phyloP scores from a whole-genome alignment of 2,329 filamentous ascomycete genomes.

The Talaromyces sp. region DNA sequence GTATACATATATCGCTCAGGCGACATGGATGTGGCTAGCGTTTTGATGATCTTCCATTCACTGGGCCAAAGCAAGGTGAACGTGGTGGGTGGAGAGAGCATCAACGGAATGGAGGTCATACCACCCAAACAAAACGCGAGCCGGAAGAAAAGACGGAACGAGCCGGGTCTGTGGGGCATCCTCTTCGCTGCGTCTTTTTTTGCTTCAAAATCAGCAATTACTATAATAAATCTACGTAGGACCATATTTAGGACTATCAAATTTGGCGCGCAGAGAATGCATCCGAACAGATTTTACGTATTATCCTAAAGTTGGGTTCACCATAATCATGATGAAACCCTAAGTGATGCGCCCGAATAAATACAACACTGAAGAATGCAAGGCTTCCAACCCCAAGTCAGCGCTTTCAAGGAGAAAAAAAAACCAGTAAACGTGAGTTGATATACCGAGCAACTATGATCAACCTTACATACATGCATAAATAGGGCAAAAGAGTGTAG shows the following conservation, averaged over 20 bases:
- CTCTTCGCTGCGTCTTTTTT: background rate
- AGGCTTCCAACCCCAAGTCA: no score
- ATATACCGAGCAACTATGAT: background rate
- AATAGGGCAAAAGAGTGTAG: background rate
- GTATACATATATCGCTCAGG: background rate
- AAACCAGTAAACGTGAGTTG: no score
- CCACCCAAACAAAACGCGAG: background rate
- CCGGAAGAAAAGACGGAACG: background rate
- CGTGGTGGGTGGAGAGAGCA: background rate
- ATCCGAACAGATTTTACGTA: background rate
- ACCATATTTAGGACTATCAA: background rate
- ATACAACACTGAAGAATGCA: background rate
- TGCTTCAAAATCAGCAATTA: background rate
- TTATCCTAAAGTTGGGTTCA: background rate
- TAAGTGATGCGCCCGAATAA: background rate
- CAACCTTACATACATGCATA: background rate
- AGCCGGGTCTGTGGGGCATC: slow-evolving; percentile 1
- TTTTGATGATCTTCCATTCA: background rate
- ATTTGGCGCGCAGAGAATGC: background rate
- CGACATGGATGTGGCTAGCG: background rate
- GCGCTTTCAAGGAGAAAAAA: no score
- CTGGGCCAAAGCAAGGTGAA: background rate
- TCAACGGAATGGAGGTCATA: background rate
- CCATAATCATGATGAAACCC: background rate
- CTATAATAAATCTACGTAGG: no score